A percentile compares a stretch with the other conserved stretches of the same genome.
These are phyloP conservation scores for Neurospora sp. DNA, from an alignment of 495 filamentous ascomycete genomes.

Conservation along the genomic window DNA sequence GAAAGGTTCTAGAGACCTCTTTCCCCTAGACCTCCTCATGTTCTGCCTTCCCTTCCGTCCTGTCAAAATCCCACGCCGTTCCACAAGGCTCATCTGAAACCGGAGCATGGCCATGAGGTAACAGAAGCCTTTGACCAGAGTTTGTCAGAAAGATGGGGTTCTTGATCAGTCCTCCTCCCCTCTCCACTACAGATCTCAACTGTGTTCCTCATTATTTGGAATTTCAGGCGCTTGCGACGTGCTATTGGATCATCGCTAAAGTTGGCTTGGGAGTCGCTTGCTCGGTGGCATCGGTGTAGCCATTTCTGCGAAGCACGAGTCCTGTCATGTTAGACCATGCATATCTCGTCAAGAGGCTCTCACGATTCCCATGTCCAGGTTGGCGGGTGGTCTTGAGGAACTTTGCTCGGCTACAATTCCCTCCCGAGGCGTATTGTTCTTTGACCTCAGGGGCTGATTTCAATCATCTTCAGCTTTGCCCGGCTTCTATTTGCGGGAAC, in stretches of 20 bases:
- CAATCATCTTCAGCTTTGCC: background rate
- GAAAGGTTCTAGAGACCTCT: background rate
- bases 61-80: conserved; percentile 15
- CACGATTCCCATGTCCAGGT: background rate
- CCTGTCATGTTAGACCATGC: background rate
- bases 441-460: background rate
- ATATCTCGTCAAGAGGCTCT: background rate
- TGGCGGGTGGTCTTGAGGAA: background rate
- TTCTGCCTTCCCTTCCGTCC: conserved; percentile 11
- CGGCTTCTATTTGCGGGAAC: background rate
- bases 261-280: background rate
- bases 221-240: background rate
- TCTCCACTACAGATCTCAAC: background rate
- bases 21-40: conserved; percentile 11
- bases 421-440: background rate
- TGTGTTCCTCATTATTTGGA: background rate
- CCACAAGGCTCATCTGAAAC: conserved; percentile 9
- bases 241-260: background rate
- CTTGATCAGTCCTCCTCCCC: background rate
- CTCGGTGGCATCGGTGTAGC: background rate
- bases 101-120: background rate
- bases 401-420: background rate
- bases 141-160: background rate
- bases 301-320: background rate
- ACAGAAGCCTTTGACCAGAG: background rate